These are phyloP conservation scores for Podospora fimiseda DNA, from an alignment of 495 filamentous ascomycete genomes.

Conservation along the genomic window DNA sequence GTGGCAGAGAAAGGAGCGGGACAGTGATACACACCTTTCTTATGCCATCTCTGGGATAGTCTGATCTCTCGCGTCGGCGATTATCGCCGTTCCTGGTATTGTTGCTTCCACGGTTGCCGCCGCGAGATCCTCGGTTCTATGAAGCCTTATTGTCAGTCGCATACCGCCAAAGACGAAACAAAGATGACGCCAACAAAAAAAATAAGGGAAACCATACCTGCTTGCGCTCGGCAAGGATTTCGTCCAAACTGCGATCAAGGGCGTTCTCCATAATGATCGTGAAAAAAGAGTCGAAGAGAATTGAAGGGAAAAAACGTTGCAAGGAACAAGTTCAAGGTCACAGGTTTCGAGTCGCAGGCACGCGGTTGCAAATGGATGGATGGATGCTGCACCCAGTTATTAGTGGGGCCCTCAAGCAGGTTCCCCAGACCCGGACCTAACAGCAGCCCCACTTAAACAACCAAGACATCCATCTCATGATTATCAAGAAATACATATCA, in stretches of 20 bases:
- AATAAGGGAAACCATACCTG: conserved; percentile 38
- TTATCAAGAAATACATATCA: too few relatives aligned
- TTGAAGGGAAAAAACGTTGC: too few relatives aligned
- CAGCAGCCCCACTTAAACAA: too few relatives aligned
- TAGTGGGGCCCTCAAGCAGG: too few relatives aligned
- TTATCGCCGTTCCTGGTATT: conserved; percentile 37
- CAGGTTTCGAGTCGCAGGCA: background rate
- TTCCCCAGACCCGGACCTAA: too few relatives aligned
- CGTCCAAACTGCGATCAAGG: conserved; percentile 76
- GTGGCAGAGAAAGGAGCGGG: background rate
- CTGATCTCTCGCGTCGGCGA: conserved; percentile 50
- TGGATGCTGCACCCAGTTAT: background rate
- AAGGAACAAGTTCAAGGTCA: background rate
- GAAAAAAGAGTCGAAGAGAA: too few relatives aligned
- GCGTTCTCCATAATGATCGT: conserved; percentile 17
- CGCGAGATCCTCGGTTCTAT: conserved; percentile 18
- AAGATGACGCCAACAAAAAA: background rate
- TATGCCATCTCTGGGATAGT: conserved; percentile 67
- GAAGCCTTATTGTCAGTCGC: conserved; percentile 8
- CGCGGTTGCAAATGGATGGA: conserved; percentile 1
- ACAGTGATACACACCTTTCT: conserved; percentile 60
- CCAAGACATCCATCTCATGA: background rate
- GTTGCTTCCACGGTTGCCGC: conserved; percentile 23
- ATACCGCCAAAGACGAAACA: background rate
- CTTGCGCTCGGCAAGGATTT: conserved; percentile 75